phyloP scores from a whole-genome alignment of 176 grass and related monocot species.

The Puya raimondii region DNA sequence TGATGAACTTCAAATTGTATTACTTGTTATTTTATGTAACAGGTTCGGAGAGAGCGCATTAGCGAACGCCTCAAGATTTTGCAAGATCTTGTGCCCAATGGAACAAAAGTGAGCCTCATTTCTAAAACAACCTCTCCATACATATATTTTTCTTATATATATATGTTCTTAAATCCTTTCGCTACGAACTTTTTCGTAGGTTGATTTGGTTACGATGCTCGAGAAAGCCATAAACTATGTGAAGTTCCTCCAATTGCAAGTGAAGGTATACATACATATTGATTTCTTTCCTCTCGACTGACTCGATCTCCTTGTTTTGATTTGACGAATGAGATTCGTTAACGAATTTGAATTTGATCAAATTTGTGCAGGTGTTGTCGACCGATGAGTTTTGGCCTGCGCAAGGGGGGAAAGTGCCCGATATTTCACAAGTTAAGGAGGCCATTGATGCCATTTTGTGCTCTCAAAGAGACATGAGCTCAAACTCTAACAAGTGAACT shows the following conservation, averaged over 20 bases:
- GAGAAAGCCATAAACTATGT: conserved; percentile 93
- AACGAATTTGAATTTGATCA: not conserved
- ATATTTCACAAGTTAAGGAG: conserved; percentile 70
- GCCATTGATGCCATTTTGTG: conserved; percentile 86
- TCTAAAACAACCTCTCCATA: not conserved
- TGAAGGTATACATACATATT: conserved; percentile 41
- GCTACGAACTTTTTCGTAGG: conserved; percentile 3
- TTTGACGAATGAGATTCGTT: not conserved
- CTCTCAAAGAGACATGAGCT: conserved; percentile 29
- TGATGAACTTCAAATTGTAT: not conserved
- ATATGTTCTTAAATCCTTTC: not conserved
- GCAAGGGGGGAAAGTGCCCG: conserved; percentile 58
- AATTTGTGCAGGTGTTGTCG: conserved; percentile 50
- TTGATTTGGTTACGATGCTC: conserved; percentile 88
- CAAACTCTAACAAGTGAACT: conserved; percentile 13
- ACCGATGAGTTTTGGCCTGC: conserved; percentile 93
- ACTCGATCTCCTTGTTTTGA: too few species aligned
- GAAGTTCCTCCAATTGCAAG: conserved; percentile 91
- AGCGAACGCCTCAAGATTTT: conserved; percentile 70
- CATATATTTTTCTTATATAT: not conserved
- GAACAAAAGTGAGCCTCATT: conserved; percentile 38
- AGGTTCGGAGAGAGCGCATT: conserved; percentile 81
- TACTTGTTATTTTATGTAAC: not conserved
- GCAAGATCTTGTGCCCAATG: conserved; percentile 92
- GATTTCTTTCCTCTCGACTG: not conserved